Evolutionary conservation across 2,329 filamentous ascomycete species (phyloP).

Genomic region (Magnaporthales sp.): DNA sequence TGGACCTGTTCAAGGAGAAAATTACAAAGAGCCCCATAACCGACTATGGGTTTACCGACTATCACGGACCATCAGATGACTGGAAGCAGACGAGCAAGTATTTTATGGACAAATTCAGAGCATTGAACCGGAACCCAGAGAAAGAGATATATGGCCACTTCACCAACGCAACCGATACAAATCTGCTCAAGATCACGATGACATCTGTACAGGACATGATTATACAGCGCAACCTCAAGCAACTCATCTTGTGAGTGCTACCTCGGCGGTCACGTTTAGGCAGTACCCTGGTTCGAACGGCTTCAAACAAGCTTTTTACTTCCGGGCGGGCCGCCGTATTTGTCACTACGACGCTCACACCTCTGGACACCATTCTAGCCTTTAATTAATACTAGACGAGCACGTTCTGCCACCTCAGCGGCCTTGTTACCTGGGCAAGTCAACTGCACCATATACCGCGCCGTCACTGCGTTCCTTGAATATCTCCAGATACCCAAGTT

Average conservation of each 20-base stretch:
- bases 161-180: conserved; percentile 57
- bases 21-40: conserved; percentile 61
- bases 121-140: conserved; percentile 60
- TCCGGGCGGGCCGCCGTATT: not conserved
- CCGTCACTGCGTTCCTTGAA: not conserved
- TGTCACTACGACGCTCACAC: not conserved
- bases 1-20: conserved; percentile 77
- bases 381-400: not conserved
- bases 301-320: too few relatives aligned
- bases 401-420: not conserved
- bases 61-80: conserved; percentile 61
- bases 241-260: conserved; percentile 56
- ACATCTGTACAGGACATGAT: conserved; percentile 81
- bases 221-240: conserved; percentile 74
- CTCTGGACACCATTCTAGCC: not conserved
- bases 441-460: not conserved
- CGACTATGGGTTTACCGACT: conserved; percentile 70
- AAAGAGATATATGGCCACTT: conserved; percentile 57
- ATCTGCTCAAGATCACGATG: conserved; percentile 80
- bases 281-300: not conserved
- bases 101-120: conserved; percentile 73
- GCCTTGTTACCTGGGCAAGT: not conserved
- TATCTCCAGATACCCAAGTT: not conserved
- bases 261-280: not conserved
- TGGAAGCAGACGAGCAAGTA: conserved; percentile 70